A percentile compares a stretch with the other conserved stretches of the same genome.
Conservation (phyloP, 495 filamentous ascomycete genomes). For the Baudoinia panamericana region DNA sequence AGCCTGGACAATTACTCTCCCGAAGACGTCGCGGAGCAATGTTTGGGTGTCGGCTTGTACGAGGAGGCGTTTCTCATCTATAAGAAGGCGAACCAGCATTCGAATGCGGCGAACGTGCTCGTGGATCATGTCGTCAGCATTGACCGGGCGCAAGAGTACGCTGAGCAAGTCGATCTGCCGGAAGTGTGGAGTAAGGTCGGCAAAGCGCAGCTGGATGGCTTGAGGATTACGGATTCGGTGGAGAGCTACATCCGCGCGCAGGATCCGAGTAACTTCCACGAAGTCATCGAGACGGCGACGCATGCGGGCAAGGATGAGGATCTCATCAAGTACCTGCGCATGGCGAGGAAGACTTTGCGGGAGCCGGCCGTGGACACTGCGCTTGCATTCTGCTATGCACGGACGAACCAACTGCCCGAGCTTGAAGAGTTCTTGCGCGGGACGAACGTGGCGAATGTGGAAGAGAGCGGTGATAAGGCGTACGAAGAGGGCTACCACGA, state of each 20-base stretch:
- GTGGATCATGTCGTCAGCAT: constrained; percentile 98
- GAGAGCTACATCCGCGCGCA: constrained; percentile 93
- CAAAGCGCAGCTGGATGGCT: constrained; percentile 94
- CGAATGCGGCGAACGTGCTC: constrained; percentile 76
- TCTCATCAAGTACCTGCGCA: constrained; percentile 88
- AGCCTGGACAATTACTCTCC: constrained; percentile 77
- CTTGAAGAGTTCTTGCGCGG: constrained; percentile 92
- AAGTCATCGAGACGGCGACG: constrained; percentile 93
- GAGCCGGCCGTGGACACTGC: constrained; percentile 90
- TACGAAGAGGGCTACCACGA: constrained; percentile 90
- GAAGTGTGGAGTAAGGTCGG: constrained; percentile 99
- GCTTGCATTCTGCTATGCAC: constrained; percentile 84
- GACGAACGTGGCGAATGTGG: constrained; percentile 89
- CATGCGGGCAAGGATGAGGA: constrained; percentile 97
- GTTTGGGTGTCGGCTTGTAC: constrained; percentile 83
- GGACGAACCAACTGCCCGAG: constrained; percentile 80
- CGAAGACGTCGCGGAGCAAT: constrained; percentile 83
- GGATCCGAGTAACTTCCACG: constrained; percentile 83
- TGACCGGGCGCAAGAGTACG: constrained; percentile 91
- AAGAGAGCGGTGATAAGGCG: constrained; percentile 94
- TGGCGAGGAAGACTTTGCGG: constrained; percentile 92
- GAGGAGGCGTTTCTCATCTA: constrained; percentile 98
- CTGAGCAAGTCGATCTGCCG: constrained; percentile 85
- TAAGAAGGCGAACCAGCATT: constrained; percentile 90
- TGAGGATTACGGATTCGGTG: constrained; percentile 83